Base-by-base conservation (phyloP, 1,284 basidiomycete genomes). In the Tranzscheliella williamsii region DNA sequence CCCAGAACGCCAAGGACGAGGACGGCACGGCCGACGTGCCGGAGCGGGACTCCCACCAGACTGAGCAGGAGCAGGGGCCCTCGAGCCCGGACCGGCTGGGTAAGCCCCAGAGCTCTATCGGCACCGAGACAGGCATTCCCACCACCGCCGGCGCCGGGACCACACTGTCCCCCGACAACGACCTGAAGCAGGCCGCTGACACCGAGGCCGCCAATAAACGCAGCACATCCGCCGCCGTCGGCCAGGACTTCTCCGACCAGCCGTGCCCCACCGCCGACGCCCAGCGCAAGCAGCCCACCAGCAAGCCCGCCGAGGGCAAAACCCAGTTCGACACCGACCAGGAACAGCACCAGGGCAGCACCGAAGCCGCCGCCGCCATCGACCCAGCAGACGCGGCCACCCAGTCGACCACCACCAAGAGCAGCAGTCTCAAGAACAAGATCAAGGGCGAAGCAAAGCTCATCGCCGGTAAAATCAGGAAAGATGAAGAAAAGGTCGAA, bases 101-200 rank as follows among this genome's bases (percentile, higher is more conserved):
- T 7, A 38, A 50, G 36, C 5, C 42, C 3, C 58, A 62, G 34
- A 32, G 20, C 1, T 5, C 41, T 12, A 56, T 55, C 30, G 52
- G 61, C 8, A 64, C 55, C 30, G 65, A 61, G 34, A 12, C 31
- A 3, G 56, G 43, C 2, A 67, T 70, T 30, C 64, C 63, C 21
- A 70, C 67, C 21, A 38, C 42, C 6, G 67, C 58, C 5, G 67
- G 67, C 5, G 43, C 41, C 3, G 67, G 53, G 3, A 63, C 54
- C 8, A 67, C 64, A 8, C 35, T 58, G 8, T 63, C 58, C 1
- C 51, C 54, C 3, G 67, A 70, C 32, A 32, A 51, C 15, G 46
- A 51, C 20, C 51, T 56, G 0, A 16, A 38, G 5, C 18, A 26
- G 1, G 63, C 67, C 2, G 15, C 43, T 4, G 26, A 45, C 2